Conservation (phyloP, 768 basidiomycete species). For the Suillus americanus region DNA sequence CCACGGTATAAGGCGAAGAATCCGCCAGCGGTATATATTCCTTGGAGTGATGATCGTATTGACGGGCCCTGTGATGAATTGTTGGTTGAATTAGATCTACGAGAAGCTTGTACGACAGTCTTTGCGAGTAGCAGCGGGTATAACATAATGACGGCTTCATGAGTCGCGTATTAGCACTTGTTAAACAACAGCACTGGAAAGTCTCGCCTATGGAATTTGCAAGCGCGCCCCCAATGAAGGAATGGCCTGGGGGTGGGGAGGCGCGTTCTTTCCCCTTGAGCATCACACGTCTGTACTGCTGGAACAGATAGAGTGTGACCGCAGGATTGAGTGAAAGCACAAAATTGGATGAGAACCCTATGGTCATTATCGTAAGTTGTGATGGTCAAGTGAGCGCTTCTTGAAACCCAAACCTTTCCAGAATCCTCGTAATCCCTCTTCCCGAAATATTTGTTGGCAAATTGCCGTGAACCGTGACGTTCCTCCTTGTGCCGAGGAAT, state of each 20-base stretch:
- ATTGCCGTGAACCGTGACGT: slow-evolving; percentile 8
- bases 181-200: background rate
- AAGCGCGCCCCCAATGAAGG: slow-evolving; percentile 57
- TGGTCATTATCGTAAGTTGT: background rate
- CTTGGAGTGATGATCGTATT: slow-evolving; percentile 14
- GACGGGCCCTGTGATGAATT: slow-evolving; percentile 10
- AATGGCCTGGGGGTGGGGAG: slow-evolving; percentile 42
- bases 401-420: slow-evolving; percentile 45
- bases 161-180: background rate
- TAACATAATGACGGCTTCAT: slow-evolving; percentile 42
- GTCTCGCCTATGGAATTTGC: slow-evolving; percentile 48
- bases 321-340: slow-evolving; percentile 57
- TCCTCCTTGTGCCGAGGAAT: slow-evolving; percentile 18
- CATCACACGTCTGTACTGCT: slow-evolving; percentile 44
- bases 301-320: slow-evolving; percentile 54
- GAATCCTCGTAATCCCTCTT: slow-evolving; percentile 52
- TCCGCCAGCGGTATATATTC: slow-evolving; percentile 21
- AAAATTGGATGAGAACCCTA: slow-evolving; percentile 51
- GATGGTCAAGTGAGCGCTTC: background rate
- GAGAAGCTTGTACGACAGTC: slow-evolving; percentile 46
- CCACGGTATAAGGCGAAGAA: slow-evolving; percentile 52
- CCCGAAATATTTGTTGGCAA: slow-evolving; percentile 43
- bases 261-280: slow-evolving; percentile 21
- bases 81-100: slow-evolving; percentile 22
- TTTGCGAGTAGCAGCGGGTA: slow-evolving; percentile 65